Conservation (phyloP, 805 yeast species). For the Myxozyma melibiosi region DNA sequence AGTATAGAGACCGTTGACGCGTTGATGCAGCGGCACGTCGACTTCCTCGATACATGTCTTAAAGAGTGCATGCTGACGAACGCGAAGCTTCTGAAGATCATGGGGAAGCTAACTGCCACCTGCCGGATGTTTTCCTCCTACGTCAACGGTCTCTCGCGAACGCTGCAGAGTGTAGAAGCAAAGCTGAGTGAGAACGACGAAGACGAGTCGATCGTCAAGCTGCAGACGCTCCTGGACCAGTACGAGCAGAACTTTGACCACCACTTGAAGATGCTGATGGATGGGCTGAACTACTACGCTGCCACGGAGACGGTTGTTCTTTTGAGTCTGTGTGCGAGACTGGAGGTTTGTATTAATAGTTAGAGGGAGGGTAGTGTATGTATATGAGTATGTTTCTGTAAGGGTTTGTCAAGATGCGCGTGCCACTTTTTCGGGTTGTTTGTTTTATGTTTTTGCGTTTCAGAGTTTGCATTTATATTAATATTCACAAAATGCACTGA, state of each 20-base stretch:
- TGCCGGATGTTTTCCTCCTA: constrained; percentile 52
- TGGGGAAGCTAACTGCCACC: constrained; percentile 35
- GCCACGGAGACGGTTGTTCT: constrained; percentile 50
- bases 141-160: constrained; percentile 56
- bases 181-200: constrained; percentile 45
- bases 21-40: constrained; percentile 52
- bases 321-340: constrained; percentile 47
- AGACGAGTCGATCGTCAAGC: constrained; percentile 39
- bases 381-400: background rate
- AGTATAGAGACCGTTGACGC: constrained; percentile 47
- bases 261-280: constrained; percentile 48
- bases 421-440: too few species aligned
- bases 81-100: constrained; percentile 49
- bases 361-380: background rate
- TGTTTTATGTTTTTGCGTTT: too few species aligned
- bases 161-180: constrained; percentile 49
- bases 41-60: constrained; percentile 62
- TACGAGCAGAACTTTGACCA: constrained; percentile 47
- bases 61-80: constrained; percentile 69
- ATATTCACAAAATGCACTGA: too few species aligned
- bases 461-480: too few species aligned
- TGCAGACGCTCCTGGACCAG: constrained; percentile 39
- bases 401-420: background rate
- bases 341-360: constrained; percentile 35
- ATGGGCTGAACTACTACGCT: constrained; percentile 47